Conservation (phyloP, 176 grass and related monocot genomes). For the Juncus effusus region DNA sequence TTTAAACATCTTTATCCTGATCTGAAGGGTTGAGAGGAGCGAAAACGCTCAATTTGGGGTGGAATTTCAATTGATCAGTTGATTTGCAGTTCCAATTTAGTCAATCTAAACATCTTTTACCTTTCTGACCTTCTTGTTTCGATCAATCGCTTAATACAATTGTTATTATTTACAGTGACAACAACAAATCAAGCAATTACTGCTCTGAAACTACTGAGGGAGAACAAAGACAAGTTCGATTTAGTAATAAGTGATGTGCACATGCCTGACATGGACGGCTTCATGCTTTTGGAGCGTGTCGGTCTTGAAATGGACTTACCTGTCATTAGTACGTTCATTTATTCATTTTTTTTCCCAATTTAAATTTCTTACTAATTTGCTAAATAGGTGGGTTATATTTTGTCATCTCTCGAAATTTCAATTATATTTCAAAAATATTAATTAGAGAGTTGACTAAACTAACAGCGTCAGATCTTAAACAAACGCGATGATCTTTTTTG, state of each 20-base stretch:
- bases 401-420: too few species aligned
- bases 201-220: conserved; percentile 67
- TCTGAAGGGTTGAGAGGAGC: conserved; percentile 8
- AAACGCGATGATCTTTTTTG: background rate
- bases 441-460: too few species aligned
- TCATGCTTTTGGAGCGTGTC: conserved; percentile 92
- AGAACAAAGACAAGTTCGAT: conserved; percentile 89
- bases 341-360: background rate
- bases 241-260: conserved; percentile 96
- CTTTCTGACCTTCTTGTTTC: background rate
- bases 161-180: conserved; percentile 47
- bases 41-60: conserved; percentile 9
- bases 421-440: too few species aligned
- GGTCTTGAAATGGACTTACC: conserved; percentile 96
- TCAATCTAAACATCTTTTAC: background rate
- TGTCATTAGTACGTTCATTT: conserved; percentile 71
- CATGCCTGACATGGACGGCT: conserved; percentile 97
- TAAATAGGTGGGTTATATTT: too few species aligned
- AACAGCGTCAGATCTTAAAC: background rate
- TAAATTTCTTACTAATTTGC: background rate
- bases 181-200: conserved; percentile 77
- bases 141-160: conserved; percentile 7
- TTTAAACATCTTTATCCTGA: conserved; percentile 6
- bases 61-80: background rate
- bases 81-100: conserved; percentile 8